These are phyloP conservation scores for Trichoderma arundinaceum DNA, from an alignment of 2,329 filamentous ascomycete species.

Conservation along the genomic window DNA sequence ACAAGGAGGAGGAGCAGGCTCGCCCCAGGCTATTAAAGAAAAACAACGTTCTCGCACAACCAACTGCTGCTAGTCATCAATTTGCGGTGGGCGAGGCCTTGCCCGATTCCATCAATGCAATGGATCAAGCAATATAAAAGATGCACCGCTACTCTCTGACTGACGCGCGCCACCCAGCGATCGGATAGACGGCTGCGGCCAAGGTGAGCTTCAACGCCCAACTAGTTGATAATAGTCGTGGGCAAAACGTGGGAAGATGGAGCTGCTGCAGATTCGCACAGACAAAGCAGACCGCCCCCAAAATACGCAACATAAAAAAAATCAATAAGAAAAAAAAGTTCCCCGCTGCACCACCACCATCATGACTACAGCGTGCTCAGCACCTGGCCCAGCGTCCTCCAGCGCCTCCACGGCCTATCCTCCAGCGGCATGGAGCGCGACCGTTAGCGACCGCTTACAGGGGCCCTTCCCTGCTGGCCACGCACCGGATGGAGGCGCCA, in stretches of 20 bases:
- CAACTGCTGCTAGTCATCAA: background rate
- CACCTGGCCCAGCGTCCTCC: background rate
- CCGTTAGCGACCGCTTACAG: slow-evolving; percentile 5
- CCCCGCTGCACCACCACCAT: background rate
- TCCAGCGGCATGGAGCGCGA: background rate
- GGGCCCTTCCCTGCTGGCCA: slow-evolving; percentile 14
- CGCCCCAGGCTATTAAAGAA: slow-evolving; percentile 17
- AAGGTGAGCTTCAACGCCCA: background rate
- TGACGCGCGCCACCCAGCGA: slow-evolving; percentile 7
- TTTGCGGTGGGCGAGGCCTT: slow-evolving; percentile 5
- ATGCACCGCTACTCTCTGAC: background rate
- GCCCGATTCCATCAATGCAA: background rate
- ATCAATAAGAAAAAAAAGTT: too few species aligned
- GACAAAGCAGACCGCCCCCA: background rate
- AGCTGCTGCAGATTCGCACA: background rate
- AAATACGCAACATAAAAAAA: background rate
- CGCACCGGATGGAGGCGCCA: slow-evolving; percentile 13
- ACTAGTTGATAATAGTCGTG: background rate
- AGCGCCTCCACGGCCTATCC: background rate
- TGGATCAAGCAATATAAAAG: background rate
- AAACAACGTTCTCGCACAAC: background rate
- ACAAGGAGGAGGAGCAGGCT: background rate
- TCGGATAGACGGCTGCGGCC: slow-evolving; percentile 28
- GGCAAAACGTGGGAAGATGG: background rate
- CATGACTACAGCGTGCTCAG: too few species aligned